Evolutionary conservation across 768 basidiomycete species (phyloP), one percentile per base, ranked within the genome.

Genomic region (Dentipellis fragilis): DNA sequence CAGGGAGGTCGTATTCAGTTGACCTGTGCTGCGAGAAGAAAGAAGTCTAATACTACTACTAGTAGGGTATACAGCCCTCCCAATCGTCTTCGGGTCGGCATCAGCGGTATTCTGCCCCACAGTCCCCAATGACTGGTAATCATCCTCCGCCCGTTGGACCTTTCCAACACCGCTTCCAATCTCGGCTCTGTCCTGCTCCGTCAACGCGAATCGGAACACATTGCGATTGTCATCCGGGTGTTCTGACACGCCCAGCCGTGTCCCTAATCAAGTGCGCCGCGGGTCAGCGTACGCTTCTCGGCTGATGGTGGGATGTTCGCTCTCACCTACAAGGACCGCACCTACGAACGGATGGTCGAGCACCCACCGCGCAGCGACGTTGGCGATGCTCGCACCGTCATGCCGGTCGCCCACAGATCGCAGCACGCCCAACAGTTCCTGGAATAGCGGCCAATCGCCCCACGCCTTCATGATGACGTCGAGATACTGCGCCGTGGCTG

Each of bases 321-420:
- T 60, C 72, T 19, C 59, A 84, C 89, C 89, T 62, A 92, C 79
- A 60, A 91, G 78, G 36, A 89, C 87, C 38, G 88, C 87, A 10
- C 86, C 89, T 16, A 91, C 88, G 59, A 78, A 85, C 7, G 68
- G 64, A 52, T 90, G 86, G 70, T 92, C 87, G 19, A 92, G 73
- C 0, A 90, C 85, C 89, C 89, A 91, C 14, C 89, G 81, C 2
- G 81, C 85, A 35, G 89, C 87, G 39, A 92, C 72, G 64, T 90
- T 90, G 53, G 89, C 80, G 38, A 92, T 82, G 68, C 82, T 86
- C 48, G 74, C 70, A 10, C 79, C 78, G 19, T 75, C 77, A 66
- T 89, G 83, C 21, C 77, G 79, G 71, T 85, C 78, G 3, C 81
- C 89, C 54, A 91, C 77, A n/a, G 60, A 63, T 19, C 81, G 78